These are phyloP conservation scores for Coffea humblotiana DNA, from an alignment of 305 asterid species.

Conservation along the genomic window DNA sequence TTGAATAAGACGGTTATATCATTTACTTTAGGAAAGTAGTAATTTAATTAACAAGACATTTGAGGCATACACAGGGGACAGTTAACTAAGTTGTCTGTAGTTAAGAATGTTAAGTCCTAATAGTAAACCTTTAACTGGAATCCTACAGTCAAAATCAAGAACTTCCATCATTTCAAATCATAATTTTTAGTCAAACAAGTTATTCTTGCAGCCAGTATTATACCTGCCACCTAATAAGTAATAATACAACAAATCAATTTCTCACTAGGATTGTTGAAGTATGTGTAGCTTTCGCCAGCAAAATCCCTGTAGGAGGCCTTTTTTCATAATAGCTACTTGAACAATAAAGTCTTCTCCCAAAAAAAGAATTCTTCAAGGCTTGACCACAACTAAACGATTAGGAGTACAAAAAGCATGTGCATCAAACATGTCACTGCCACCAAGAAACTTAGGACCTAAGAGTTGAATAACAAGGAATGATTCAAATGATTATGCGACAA, in stretches of 20 bases:
- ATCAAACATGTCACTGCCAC: neutral
- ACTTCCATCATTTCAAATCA: neutral
- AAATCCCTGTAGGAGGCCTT: neutral
- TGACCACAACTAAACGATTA: neutral
- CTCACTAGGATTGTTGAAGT: neutral
- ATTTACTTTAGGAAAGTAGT: neutral
- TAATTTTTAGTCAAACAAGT: neutral
- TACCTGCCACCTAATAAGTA: neutral
- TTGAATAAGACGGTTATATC: neutral
- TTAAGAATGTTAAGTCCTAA: neutral
- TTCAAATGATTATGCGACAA: neutral
- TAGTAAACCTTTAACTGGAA: neutral
- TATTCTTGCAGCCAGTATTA: neutral
- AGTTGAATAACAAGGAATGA: neutral
- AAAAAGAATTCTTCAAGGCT: too few relatives aligned
- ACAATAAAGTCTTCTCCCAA: neutral
- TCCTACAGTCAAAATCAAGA: neutral
- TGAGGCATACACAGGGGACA: neutral
- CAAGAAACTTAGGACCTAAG: neutral
- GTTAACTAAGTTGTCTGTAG: neutral
- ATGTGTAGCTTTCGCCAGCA: neutral
- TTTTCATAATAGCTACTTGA: neutral
- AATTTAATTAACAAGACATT: neutral
- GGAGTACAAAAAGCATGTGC: neutral
- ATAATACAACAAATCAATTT: neutral